These are phyloP conservation scores for Tolypocladium album DNA, from an alignment of 2,329 filamentous ascomycete species.

Conservation along the genomic window DNA sequence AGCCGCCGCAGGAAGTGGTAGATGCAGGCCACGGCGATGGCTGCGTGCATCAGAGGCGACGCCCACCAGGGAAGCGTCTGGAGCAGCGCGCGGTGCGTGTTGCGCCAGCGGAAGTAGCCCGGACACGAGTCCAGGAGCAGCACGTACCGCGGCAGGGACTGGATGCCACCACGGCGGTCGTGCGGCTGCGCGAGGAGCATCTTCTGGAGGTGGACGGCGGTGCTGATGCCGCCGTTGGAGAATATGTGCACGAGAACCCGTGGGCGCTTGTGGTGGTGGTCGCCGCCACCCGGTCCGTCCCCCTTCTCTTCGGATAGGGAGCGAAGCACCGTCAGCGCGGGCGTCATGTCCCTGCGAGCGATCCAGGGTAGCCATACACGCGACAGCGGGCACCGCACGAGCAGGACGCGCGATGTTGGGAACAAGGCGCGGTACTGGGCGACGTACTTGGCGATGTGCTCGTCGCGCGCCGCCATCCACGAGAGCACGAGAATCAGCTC, in stretches of 20 bases:
- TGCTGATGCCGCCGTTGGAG: conserved; percentile 40
- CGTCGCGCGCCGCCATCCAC: conserved; percentile 41
- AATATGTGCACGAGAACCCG: conserved; percentile 37
- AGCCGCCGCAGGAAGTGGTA: conserved; percentile 17
- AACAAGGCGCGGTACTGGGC: conserved; percentile 31
- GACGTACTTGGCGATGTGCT: conserved; percentile 41
- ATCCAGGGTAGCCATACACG: conserved; percentile 22
- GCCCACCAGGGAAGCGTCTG: conserved; percentile 20
- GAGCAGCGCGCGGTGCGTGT: conserved; percentile 28
- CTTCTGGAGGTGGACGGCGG: conserved; percentile 23
- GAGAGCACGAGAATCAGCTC: conserved; percentile 35
- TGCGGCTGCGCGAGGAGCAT: conserved; percentile 7
- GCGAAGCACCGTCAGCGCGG: conserved; percentile 28
- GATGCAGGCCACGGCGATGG: conserved; percentile 21
- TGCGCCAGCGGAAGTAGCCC: conserved; percentile 28
- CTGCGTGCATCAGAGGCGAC: conserved; percentile 22
- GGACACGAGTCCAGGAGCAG: conserved; percentile 38
- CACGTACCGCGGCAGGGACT: conserved; percentile 27
- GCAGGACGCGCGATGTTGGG: conserved; percentile 33
- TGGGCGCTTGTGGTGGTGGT: conserved; percentile 6
- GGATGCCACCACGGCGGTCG: conserved; percentile 4
- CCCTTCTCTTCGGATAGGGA: conserved; percentile 14
- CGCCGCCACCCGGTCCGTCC: neutral
- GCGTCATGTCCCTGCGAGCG: conserved; percentile 21
- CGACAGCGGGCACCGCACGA: conserved; percentile 29